Evolutionary conservation across 2,329 filamentous ascomycete species (phyloP), one percentile per base, ranked within the genome.

Genomic region (Fusarium protoensiforme): DNA sequence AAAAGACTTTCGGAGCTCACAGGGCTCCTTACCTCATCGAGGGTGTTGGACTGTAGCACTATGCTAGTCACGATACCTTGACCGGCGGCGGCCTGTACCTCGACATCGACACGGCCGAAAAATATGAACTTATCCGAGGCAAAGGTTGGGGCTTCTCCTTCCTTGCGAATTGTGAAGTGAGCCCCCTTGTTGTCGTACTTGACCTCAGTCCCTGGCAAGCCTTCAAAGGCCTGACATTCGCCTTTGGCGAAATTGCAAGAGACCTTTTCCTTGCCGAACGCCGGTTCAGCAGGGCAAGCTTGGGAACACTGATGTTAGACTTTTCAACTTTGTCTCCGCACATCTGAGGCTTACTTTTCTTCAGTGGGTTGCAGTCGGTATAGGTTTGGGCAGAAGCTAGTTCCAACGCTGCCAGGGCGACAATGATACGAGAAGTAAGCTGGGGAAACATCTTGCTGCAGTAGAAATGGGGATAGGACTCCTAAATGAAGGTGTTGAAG

Each of bases 91-190:
- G 93, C 92, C 83, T 94, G 92, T 79, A 97, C 85, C 35, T 89
- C 90, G 68, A 94, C 90, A 63, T 96, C 93, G 75, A 98, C 89
- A 78, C 91, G 91, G 72, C 96, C 96, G 83, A 97, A 98, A 93
- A 98, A 98, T 82, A 98, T 94, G 87, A 96, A 98, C 88, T 95
- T 95, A 77, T 91, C 88, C 65, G 89, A 89, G 77, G 87, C 88
- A 82, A 97, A 94, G 27, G 92, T 94, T 35, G 94, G 92, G 51
- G 88, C 90, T 54, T 94, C 88, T 10, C 80, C 85, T 69, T 90
- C 88, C 56, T 89, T 85, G 29, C 87, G 88, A 84, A 98, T 98
- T 77, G 90, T 88, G 83, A 90, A 90, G 71, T 84, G 81, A 67
- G 88, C 88, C 68, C 88, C 88, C 36, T 85, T 81, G 58, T 73